Evolutionary conservation across 371 early-diverging fungal species (phyloP), one percentile per base, ranked within the genome.

Genomic region (Mortierella sp.): DNA sequence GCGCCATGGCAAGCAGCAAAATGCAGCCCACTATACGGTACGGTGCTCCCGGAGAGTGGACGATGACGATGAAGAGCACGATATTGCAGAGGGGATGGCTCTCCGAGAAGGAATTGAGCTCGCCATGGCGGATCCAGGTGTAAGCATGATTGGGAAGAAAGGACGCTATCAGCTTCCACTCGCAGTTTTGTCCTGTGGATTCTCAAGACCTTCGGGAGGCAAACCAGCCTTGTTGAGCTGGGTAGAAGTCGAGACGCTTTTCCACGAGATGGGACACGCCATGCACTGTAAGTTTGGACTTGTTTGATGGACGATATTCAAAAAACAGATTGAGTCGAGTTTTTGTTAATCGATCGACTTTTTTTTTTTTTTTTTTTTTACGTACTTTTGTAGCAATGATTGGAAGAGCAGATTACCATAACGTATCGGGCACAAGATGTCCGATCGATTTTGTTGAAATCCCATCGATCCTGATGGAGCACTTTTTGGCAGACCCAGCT

Each of bases 251-350:
- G 97, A 97, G 75, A 98, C 98, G 0, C 78, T 98, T n/a, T 97
- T 97, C 85, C 99, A 99, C 85, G 99, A 99, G 75, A 96, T 98
- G 96, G 99, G 99, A 2, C 99, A 99, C 74, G 99, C 98, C 3
- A 94, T 98, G 93, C 98, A 98, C 83, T 97, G 86, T 86, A 80
- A 78, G 86, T 84, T 37, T 12, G 32, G 35, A n/a, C n/a, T 37
- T 60, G n/a, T 1, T 60, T 20, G 37, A 60, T 37, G 35, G 10
- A 22, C 6, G 16, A 26, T 22, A 62, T 60, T 60, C 35, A 18
- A 5, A n/a, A 2, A 2, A 28, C n/a, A 28, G 35, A 35, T 35
- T 35, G 5, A 35, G 35, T 8, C 6, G 35, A 35, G 35, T 35
- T 35, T 35, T 35, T 35, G 35, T 35, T 35, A n/a, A 16, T 20